These are phyloP conservation scores for Penicillium bialowiezense DNA, from an alignment of 495 filamentous ascomycete species.

Conservation along the genomic window DNA sequence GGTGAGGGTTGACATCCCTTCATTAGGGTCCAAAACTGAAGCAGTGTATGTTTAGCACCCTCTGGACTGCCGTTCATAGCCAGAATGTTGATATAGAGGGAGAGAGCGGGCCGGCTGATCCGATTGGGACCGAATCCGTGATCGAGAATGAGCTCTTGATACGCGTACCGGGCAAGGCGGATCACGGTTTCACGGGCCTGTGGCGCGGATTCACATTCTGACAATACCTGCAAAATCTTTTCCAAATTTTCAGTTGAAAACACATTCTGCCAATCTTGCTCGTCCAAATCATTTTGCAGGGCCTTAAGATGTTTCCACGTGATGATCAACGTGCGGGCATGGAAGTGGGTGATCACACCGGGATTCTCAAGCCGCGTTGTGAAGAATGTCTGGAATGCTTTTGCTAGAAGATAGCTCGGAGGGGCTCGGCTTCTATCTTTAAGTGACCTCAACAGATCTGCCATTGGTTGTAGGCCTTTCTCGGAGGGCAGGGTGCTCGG, in stretches of 20 bases:
- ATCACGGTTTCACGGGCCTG: slow-evolving; percentile 34
- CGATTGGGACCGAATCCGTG: slow-evolving; percentile 35
- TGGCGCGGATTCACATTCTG: slow-evolving; percentile 33
- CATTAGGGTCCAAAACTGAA: slow-evolving; percentile 41
- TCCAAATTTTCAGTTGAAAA: slow-evolving; percentile 53
- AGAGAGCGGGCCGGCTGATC: slow-evolving; percentile 41
- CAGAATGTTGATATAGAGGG: slow-evolving; percentile 52
- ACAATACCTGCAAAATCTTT: slow-evolving; percentile 38
- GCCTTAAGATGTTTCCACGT: slow-evolving; percentile 59
- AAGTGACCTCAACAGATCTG: slow-evolving; percentile 37
- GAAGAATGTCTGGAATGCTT: slow-evolving; percentile 66
- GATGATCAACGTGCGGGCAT: slow-evolving; percentile 55
- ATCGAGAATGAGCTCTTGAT: slow-evolving; percentile 48
- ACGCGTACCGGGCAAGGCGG: slow-evolving; percentile 55
- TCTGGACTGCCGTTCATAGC: slow-evolving; percentile 56
- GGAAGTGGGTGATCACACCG: slow-evolving; percentile 58
- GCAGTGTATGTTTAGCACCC: slow-evolving; percentile 53
- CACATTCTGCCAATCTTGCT: slow-evolving; percentile 33
- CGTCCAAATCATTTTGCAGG: slow-evolving; percentile 34
- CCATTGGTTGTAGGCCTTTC: slow-evolving; percentile 42
- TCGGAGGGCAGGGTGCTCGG: slow-evolving; percentile 36
- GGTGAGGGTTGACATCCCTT: slow-evolving; percentile 32
- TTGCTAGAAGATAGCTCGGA: slow-evolving; percentile 52
- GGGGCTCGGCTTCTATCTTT: slow-evolving; percentile 51
- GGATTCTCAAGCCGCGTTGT: slow-evolving; percentile 45